Base-by-base conservation (phyloP, 169 alveolate genomes). In the Plasmodium blacklocki region DNA sequence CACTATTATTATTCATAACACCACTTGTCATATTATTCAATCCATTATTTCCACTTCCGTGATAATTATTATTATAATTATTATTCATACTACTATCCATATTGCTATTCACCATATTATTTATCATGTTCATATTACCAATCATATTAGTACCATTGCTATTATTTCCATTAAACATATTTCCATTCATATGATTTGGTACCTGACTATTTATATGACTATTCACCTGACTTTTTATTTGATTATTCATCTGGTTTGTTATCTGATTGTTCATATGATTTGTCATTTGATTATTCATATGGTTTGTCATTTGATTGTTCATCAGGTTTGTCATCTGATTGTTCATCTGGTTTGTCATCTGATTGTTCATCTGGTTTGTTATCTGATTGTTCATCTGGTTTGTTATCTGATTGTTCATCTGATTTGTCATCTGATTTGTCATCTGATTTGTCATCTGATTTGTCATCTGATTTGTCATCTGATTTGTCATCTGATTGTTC, bases 161-260 rank as follows among this genome's bases (percentile, higher is more conserved):
- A 29, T 29, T 75, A 56, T 75, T 43, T 18, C 18, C 45, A 23
- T 54, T 67, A 32, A 73, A 19, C 29, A 43, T 2, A 14, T 23
- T 62, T 62, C 43, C 72, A 8, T 15, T 19, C 21, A 3, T 45
- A 2, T 64, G 29, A 7, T 39, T 49, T 21, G 47, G 12, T 23
- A 75, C 45, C n/a, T 32, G n/a, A 23, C 19, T 66, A 43, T 75
- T 75, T n/a, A 60, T 43, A 32, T 32, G 19, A 32, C 14, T 23
- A 29, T 64, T 15, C 73, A 64, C 11, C 14, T 39, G 29, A 19
- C 14, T 70, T 21, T 21, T 26, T 2, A 19, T 49, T 1, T 45
- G n/a, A 64, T 64, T 64, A 26, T 39, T 39, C 54, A 64, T 8
- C 21, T 23, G 29, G 7, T 32, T 32, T 32, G 43, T 32, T 6